Conservation (phyloP, 2,329 filamentous ascomycete genomes). For the Neonectria ditissima region DNA sequence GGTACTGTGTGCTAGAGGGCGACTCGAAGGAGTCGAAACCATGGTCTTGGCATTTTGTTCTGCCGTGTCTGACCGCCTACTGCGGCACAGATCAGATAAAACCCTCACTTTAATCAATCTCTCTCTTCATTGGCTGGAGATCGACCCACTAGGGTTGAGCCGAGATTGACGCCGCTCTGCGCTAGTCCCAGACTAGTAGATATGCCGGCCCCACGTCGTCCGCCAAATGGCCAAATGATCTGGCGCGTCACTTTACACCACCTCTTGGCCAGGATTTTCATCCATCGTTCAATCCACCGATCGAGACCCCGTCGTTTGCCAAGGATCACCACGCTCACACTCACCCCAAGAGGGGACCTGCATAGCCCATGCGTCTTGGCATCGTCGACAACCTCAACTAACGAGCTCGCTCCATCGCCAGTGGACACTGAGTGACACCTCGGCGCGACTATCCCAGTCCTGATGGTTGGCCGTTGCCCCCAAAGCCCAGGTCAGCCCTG, state of each 20-base stretch:
- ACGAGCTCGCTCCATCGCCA: neutral
- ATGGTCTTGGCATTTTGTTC: neutral
- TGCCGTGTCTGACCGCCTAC: slow-evolving; percentile 12
- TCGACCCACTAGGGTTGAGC: slow-evolving; percentile 8
- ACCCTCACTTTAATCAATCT: slow-evolving; percentile 8
- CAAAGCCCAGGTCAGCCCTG: neutral
- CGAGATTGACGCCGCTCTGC: slow-evolving; percentile 3
- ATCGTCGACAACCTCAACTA: neutral
- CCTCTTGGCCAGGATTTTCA: slow-evolving; percentile 10
- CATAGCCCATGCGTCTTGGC: neutral
- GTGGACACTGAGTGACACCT: neutral
- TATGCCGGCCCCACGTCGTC: slow-evolving; percentile 7
- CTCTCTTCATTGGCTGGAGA: slow-evolving; percentile 17
- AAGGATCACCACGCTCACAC: slow-evolving; percentile 6
- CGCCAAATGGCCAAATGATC: slow-evolving; percentile 9
- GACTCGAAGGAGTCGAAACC: neutral
- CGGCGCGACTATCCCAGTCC: neutral
- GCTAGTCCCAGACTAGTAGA: slow-evolving; percentile 4
- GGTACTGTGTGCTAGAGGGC: neutral
- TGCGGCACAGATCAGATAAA: slow-evolving; percentile 26
- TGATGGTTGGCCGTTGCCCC: neutral
- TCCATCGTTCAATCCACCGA: slow-evolving; percentile 4
- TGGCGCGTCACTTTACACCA: slow-evolving; percentile 2
- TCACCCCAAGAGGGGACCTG: neutral
- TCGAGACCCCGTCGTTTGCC: slow-evolving; percentile 4